Evolutionary conservation across 345 rosid genomes (phyloP).

Genomic region (Hibiscus trionum): DNA sequence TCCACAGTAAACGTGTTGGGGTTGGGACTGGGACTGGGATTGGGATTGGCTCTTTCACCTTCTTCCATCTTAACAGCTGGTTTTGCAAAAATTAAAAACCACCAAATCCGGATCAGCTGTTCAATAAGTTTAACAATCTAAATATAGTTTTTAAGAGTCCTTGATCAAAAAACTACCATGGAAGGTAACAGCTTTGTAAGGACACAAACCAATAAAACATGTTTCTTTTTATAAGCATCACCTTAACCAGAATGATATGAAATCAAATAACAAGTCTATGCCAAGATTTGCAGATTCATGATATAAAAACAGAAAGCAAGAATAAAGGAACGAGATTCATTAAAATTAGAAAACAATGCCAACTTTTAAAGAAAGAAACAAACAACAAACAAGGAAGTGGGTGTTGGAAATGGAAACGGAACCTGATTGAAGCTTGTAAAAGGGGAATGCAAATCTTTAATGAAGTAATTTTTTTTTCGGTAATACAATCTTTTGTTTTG

Average conservation of each 20-base stretch:
- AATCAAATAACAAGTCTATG: background rate
- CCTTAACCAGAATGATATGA: background rate
- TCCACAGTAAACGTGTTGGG: constrained; percentile 49
- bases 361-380: background rate
- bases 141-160: too few species aligned
- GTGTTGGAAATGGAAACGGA: background rate
- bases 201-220: background rate
- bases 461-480: background rate
- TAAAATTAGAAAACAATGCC: background rate
- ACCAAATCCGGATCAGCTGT: background rate
- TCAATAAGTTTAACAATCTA: too few species aligned
- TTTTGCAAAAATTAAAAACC: background rate
- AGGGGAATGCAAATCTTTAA: background rate
- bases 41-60: constrained; percentile 20
- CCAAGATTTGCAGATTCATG: background rate
- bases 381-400: background rate
- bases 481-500: background rate
- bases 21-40: too few species aligned
- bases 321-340: too few species aligned
- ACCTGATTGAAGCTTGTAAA: constrained; percentile 1
- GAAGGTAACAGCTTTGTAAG: background rate
- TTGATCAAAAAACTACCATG: background rate
- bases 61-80: constrained; percentile 24
- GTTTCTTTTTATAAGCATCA: background rate
- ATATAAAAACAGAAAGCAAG: background rate